Evolutionary conservation across 2,329 filamentous ascomycete genomes (phyloP), one percentile per base, ranked within the genome.

Genomic region (Fusarium siculi): DNA sequence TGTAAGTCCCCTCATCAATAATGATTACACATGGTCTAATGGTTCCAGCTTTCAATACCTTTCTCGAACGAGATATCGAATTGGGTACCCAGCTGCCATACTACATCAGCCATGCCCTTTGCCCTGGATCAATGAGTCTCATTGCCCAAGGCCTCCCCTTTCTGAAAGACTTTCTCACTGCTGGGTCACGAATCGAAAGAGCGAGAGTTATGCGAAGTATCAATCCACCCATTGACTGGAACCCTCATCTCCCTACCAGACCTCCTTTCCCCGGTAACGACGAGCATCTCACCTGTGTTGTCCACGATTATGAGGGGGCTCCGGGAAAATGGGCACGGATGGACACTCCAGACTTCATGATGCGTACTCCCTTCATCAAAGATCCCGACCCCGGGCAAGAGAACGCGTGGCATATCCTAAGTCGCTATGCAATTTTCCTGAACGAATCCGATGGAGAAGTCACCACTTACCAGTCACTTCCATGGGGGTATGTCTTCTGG

Each of bases 401-500:
- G 10, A 37, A 30, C 7, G 69, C 65, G 4, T 73, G 46, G 59
- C 32, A 39, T 9, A 23, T 36, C 14, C 28, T 70, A 12, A 30
- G 52, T 15, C 39, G 14, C 5, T 42, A n/a, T n/a, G 16, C 21
- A 6, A 7, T 32, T 11, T 44, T 53, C 9, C 19, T 61, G 34
- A 42, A 36, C 16, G 39, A 39, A 18, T 19, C 6, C 16, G 5
- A 32, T 10, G 32, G 21, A 9, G 15, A 23, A 4, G 19, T 30
- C 10, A 7, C 21, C 28, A 32, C 39, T 15, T 25, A 36, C 21
- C 34, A 39, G 5, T 16, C 16, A 15, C 25, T 42, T 2, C 28
- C 53, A 2, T 66, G 70, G 52, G 70, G 46, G 4, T 73, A 70
- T 4, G 47, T 63, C 21, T 70, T 73, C 28, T 73, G 65, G 65